Conservation (phyloP, 495 filamentous ascomycete species). For the Penicillium cinerascens region DNA sequence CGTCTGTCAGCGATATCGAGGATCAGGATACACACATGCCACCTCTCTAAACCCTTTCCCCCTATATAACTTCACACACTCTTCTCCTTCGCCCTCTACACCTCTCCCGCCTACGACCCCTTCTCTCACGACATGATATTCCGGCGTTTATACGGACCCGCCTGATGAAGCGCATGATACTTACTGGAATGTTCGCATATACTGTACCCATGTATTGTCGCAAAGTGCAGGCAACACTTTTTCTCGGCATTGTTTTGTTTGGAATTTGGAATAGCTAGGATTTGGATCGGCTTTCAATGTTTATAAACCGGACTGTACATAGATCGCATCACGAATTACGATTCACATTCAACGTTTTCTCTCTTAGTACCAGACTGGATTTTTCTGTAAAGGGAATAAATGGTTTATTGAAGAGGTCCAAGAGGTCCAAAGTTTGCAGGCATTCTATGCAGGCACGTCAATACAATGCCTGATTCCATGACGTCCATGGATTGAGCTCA, state of each 20-base stretch:
- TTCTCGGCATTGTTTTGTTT: not conserved
- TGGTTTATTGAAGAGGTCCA: too few species aligned
- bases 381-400: too few species aligned
- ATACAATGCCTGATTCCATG: too few species aligned
- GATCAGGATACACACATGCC: slow-evolving; percentile 15
- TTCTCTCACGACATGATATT: not conserved
- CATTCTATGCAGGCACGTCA: too few species aligned
- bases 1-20: slow-evolving; percentile 28
- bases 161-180: not conserved
- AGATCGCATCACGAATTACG: slow-evolving; percentile 7
- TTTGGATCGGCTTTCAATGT: not conserved
- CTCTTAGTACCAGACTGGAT: too few species aligned
- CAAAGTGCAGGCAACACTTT: not conserved
- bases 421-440: too few species aligned
- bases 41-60: not conserved
- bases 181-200: not conserved
- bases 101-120: not conserved
- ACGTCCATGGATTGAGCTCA: not conserved
- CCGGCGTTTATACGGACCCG: not conserved
- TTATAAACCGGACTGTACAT: slow-evolving; percentile 1
- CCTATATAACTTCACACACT: not conserved
- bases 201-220: not conserved
- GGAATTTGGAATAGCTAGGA: not conserved
- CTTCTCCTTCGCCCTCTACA: not conserved
- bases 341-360: not conserved